These are phyloP conservation scores for Boletus sp. DNA, from an alignment of 1,284 basidiomycete species.

Conservation along the genomic window DNA sequence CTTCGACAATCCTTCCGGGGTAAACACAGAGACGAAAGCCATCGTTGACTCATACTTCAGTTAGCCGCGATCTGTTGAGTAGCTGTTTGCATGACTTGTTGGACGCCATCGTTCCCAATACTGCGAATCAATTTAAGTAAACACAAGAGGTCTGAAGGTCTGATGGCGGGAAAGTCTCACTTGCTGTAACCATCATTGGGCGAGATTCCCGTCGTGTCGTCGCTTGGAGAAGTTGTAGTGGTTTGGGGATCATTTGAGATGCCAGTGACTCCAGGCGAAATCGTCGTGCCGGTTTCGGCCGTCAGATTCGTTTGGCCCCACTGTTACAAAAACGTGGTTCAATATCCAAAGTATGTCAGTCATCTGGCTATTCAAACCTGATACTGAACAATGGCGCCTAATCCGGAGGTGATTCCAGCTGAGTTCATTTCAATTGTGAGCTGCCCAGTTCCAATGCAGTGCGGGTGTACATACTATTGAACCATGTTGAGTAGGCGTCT, in stretches of 20 bases:
- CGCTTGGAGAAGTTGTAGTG: constrained; percentile 34
- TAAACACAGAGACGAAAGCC: background rate
- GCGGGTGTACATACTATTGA: constrained; percentile 38
- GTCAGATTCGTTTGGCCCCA: constrained; percentile 55
- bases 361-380: constrained; percentile 41
- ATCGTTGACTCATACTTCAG: background rate
- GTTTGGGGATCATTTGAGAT: constrained; percentile 32
- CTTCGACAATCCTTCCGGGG: background rate
- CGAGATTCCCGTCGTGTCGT: constrained; percentile 43
- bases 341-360: constrained; percentile 4
- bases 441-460: background rate
- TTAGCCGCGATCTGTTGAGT: constrained; percentile 29
- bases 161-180: constrained; percentile 20
- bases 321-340: constrained; percentile 27
- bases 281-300: constrained; percentile 40
- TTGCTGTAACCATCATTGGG: constrained; percentile 64
- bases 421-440: constrained; percentile 7
- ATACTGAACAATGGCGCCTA: constrained; percentile 57
- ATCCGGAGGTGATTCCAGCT: constrained; percentile 45
- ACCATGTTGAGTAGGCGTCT: constrained; percentile 54
- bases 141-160: background rate
- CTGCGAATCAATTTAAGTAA: constrained; percentile 15
- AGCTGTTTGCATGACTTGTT: constrained; percentile 23
- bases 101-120: constrained; percentile 23
- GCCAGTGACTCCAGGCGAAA: constrained; percentile 34